phyloP scores from a whole-genome alignment of 2,329 filamentous ascomycete species.

The Bipolaris victoriae region DNA sequence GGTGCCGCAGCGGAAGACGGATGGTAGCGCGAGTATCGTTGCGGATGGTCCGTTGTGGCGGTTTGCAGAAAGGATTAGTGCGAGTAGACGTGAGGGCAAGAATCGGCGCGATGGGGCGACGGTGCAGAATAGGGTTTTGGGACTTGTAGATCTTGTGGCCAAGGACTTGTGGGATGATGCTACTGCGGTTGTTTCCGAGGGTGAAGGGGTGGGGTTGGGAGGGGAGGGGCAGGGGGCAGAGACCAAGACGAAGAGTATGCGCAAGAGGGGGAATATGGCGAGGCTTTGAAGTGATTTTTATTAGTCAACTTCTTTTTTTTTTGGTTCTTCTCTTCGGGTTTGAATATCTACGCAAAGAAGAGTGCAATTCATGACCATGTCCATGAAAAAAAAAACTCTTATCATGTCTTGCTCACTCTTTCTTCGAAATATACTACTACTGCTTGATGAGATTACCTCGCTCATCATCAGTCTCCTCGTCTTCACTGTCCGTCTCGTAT shows the following conservation, averaged over 20 bases:
- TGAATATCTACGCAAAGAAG: too few relatives aligned
- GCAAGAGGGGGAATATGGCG: conserved; percentile 44
- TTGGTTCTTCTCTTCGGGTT: neutral
- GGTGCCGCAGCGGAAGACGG: conserved; percentile 66
- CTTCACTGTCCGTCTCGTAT: conserved; percentile 3
- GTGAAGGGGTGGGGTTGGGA: neutral
- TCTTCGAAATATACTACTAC: neutral
- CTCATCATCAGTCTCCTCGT: conserved; percentile 11
- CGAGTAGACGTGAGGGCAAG: conserved; percentile 87
- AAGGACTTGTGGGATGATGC: conserved; percentile 66
- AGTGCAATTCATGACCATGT: too few relatives aligned
- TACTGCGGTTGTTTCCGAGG: conserved; percentile 26
- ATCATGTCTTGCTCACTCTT: too few relatives aligned
- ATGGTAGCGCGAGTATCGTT: conserved; percentile 64
- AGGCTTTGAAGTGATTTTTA: conserved; percentile 28
- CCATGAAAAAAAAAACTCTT: too few relatives aligned
- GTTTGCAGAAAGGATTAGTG: conserved; percentile 86
- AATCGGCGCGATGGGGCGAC: conserved; percentile 93
- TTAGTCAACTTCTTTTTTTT: neutral
- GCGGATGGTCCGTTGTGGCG: conserved; percentile 84
- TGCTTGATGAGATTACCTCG: conserved; percentile 45
- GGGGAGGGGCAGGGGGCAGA: conserved; percentile 6
- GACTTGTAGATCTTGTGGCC: conserved; percentile 76
- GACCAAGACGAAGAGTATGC: conserved; percentile 36
- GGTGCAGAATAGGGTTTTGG: conserved; percentile 80